Percentiles rank a stretch among this genome's conserved stretches.
These are phyloP conservation scores for Bassia scoparia DNA, from an alignment of 148 eudicot genomes.

Conservation along the genomic window DNA sequence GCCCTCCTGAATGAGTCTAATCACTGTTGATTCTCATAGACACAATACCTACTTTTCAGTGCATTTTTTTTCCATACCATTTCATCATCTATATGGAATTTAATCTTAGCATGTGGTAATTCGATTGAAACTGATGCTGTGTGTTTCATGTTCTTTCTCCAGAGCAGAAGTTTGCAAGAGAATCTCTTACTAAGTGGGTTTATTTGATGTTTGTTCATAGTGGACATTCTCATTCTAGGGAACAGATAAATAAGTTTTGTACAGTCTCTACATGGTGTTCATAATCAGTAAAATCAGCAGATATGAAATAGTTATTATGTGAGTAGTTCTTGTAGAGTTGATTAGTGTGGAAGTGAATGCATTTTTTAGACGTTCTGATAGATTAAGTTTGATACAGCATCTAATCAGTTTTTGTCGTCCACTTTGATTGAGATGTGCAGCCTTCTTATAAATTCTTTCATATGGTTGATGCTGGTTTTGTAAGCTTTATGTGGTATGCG, in stretches of 20 bases:
- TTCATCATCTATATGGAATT: too few relatives aligned
- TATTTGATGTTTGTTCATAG: not conserved
- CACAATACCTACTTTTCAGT: too few relatives aligned
- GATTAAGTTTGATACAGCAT: too few relatives aligned
- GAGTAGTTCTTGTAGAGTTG: conserved; percentile 4
- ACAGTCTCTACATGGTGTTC: not conserved
- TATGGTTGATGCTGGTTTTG: conserved; percentile 1
- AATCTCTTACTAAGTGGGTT: conserved; percentile 7
- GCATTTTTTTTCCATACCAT: too few relatives aligned
- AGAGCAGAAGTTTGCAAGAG: conserved; percentile 35
- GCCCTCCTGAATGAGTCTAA: too few relatives aligned
- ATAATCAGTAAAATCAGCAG: conserved; percentile 3
- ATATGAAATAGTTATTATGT: conserved; percentile 10
- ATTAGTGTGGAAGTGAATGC: not conserved
- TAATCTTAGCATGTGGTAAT: too few relatives aligned
- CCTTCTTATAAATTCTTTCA: not conserved
- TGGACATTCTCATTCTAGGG: not conserved
- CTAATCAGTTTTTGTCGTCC: not conserved
- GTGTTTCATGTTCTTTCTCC: conserved; percentile 20
- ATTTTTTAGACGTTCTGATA: too few relatives aligned
- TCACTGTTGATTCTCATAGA: too few relatives aligned
- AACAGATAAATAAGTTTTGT: conserved; percentile 10
- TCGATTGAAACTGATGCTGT: not conserved
- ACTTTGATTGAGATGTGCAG: not conserved
- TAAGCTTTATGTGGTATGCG: not conserved